A percentile compares a stretch with the other conserved stretches of the same genome.
Conservation (phyloP, 371 early-diverging fungal species). For the Circinella umbellata region DNA sequence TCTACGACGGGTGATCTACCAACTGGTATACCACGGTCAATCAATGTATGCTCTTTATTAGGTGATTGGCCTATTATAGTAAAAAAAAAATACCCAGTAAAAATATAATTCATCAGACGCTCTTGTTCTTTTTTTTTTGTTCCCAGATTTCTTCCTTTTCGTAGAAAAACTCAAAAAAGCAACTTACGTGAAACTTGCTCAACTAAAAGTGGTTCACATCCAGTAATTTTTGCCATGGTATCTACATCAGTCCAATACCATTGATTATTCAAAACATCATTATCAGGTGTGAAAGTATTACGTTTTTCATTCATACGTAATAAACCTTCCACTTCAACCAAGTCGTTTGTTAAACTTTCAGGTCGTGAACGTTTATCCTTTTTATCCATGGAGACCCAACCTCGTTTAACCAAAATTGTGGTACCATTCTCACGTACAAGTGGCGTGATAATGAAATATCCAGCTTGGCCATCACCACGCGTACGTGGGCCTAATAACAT, state of each 20-base stretch:
- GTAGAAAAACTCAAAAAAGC: not conserved
- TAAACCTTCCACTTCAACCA: constrained; percentile 67
- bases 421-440: constrained; percentile 78
- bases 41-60: constrained; percentile 48
- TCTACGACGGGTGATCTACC: constrained; percentile 74
- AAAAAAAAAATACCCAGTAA: not conserved
- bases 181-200: constrained; percentile 70
- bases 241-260: constrained; percentile 88
- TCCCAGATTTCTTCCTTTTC: too few relatives aligned
- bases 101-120: too few relatives aligned
- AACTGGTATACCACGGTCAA: constrained; percentile 72
- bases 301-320: constrained; percentile 65
- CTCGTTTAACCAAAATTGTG: constrained; percentile 82
- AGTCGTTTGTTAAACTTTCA: constrained; percentile 58
- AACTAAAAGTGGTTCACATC: constrained; percentile 73
- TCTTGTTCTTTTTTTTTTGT: too few relatives aligned
- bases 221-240: constrained; percentile 70
- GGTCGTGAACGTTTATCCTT: constrained; percentile 61
- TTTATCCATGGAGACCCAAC: constrained; percentile 85
- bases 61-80: constrained; percentile 35
- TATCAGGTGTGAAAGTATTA: constrained; percentile 73
- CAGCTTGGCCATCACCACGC: constrained; percentile 73
- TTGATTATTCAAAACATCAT: constrained; percentile 65
- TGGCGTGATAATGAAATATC: constrained; percentile 88
- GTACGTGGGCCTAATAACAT: constrained; percentile 83